Base-by-base conservation (phyloP, 1,284 basidiomycete species). In the Cutaneotrichosporon dermatis region DNA sequence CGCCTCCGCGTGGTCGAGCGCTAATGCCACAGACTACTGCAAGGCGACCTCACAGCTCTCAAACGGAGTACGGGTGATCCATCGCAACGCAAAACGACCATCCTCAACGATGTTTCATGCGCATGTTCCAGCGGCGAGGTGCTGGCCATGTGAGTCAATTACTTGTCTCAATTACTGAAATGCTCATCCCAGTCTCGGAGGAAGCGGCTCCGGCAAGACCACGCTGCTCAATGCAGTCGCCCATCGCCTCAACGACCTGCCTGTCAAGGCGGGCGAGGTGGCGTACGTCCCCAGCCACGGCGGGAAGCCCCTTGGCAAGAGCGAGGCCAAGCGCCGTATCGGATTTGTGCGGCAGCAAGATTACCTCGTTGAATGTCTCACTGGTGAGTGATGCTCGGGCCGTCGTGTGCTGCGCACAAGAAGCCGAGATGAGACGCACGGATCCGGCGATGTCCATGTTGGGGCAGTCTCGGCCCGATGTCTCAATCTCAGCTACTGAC, bases 211-310 rank as follows among this genome's bases (percentile, higher is more conserved):
- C 8, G 78, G 79, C 13, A 80, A 80, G 62, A 79, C 78, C 12
- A 79, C 79, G 5, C 69, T 80, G 0, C 66, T 80, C n/a, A 78
- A 79, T 52, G 71, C 76, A 2, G 72, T 80, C 12, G 77, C 77
- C 0, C 67, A 76, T 42, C 70, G 78, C 4, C 56, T 76, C 3
- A 63, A 69, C 12, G 74, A 74, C 42, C 60, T 79, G 11, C 78
- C 77, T 0, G 64, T 76, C 8, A 64, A 68, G 35, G 54, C 66
- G 9, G 77, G 78, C 36, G 69, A 72, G n/a, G 71, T 76, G 13
- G 59, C 53, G 8, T 67, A 63, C 36, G 57, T 64, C 1, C 45
- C 60, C 10, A 33, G 57, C 6, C n/a, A 44, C 1, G 53, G 56
- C 4, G 55, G 51, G 10, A 12, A 39, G 11, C 40, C 55, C 49